A percentile compares a stretch with the other conserved stretches of the same genome.
These are phyloP conservation scores for Albifimbria verrucaria DNA, from an alignment of 2,329 filamentous ascomycete genomes.

Conservation along the genomic window DNA sequence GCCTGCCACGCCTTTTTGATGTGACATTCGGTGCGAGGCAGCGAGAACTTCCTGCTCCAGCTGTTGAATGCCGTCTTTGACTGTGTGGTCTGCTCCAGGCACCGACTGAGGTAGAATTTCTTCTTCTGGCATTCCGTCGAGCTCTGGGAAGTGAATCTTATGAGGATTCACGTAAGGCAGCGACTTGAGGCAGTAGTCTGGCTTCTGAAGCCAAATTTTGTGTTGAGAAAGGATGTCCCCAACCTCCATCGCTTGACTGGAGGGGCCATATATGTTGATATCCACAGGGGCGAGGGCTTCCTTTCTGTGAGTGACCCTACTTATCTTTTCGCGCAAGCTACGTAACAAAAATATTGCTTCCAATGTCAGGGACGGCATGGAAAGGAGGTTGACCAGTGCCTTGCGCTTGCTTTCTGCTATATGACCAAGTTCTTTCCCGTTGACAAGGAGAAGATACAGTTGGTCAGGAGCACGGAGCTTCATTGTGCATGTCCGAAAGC, in stretches of 20 bases:
- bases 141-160: constrained; percentile 5
- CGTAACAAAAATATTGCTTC: constrained; percentile 6
- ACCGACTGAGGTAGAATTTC: background rate
- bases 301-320: constrained; percentile 17
- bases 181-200: constrained; percentile 16
- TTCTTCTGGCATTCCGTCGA: background rate
- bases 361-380: background rate
- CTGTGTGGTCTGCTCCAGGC: background rate
- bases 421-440: background rate
- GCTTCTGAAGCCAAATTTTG: constrained; percentile 32
- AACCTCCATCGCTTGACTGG: constrained; percentile 11
- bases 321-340: constrained; percentile 19
- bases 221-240: constrained; percentile 23
- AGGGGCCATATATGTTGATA: constrained; percentile 34
- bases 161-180: constrained; percentile 12
- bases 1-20: constrained; percentile 14
- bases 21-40: constrained; percentile 13
- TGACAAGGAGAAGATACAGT: background rate
- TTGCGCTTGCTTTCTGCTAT: background rate
- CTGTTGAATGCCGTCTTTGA: background rate
- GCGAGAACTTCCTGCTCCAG: constrained; percentile 6
- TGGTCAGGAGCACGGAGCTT: background rate
- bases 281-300: constrained; percentile 28
- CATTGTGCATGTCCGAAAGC: background rate
- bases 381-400: background rate